Evolutionary conservation across 2,329 filamentous ascomycete species (phyloP).

Genomic region (Colletotrichum scovillei): DNA sequence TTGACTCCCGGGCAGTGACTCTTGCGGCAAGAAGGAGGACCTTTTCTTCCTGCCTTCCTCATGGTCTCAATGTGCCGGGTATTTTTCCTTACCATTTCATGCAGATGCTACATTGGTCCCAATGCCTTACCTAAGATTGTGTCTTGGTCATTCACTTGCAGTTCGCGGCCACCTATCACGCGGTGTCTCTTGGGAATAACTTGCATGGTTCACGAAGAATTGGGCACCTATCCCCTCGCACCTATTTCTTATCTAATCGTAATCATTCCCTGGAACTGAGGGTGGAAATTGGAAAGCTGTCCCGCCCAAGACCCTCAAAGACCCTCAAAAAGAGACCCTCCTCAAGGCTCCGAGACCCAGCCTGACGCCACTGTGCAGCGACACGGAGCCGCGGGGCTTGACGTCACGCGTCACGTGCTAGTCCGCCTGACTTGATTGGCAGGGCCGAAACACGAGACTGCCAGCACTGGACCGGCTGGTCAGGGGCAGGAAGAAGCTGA

Average conservation of each 20-base stretch:
- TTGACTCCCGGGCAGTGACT: too few relatives aligned
- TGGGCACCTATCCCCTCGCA: neutral
- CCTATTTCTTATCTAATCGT: constrained; percentile 23
- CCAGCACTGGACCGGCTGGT: too few relatives aligned
- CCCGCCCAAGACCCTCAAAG: neutral
- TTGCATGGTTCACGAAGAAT: neutral
- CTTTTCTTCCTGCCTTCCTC: too few relatives aligned
- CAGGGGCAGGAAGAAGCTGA: neutral
- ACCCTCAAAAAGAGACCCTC: neutral
- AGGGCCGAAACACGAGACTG: neutral
- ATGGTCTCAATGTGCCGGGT: constrained; percentile 5
- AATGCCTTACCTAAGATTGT: neutral
- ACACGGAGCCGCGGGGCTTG: constrained; percentile 24
- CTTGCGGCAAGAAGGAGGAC: too few relatives aligned
- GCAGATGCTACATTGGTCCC: neutral
- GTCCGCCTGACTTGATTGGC: constrained; percentile 21
- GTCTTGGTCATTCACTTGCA: neutral
- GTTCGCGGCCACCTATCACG: neutral
- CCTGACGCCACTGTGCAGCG: constrained; percentile 3
- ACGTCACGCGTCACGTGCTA: constrained; percentile 30
- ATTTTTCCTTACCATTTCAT: neutral
- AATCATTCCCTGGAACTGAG: neutral
- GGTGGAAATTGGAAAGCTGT: neutral
- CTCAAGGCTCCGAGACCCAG: neutral
- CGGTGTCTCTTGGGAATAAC: neutral